A percentile compares a stretch with the other conserved stretches of the same genome.
phyloP scores from a whole-genome alignment of 2,329 filamentous ascomycete species.

The Emmonsiellopsis sp. region DNA sequence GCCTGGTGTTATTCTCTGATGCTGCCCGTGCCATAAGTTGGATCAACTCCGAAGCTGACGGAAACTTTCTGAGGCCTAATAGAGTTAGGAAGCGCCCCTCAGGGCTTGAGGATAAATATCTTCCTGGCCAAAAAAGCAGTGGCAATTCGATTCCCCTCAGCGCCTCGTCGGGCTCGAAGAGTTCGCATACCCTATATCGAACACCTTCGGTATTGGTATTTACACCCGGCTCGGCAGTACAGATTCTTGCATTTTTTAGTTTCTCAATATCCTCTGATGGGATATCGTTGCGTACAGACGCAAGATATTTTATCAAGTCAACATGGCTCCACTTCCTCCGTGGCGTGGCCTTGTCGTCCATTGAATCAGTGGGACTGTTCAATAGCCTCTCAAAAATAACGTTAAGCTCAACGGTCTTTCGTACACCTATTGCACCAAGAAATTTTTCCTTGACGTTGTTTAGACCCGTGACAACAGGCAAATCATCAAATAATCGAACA shows the following conservation, averaged over 20 bases:
- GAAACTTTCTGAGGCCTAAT: constrained; percentile 65
- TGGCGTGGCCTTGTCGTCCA: constrained; percentile 37
- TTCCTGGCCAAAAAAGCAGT: constrained; percentile 73
- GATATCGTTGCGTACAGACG: constrained; percentile 84
- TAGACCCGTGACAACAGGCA: constrained; percentile 70
- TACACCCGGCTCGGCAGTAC: constrained; percentile 59
- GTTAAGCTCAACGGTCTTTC: constrained; percentile 89
- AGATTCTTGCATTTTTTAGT: constrained; percentile 68
- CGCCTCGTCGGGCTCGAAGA: constrained; percentile 69
- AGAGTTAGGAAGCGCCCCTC: constrained; percentile 67
- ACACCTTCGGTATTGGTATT: constrained; percentile 49
- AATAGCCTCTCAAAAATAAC: constrained; percentile 87
- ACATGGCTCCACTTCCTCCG: constrained; percentile 73
- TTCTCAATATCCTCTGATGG: constrained; percentile 71
- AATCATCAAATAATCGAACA: constrained; percentile 91
- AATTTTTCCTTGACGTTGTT: constrained; percentile 86
- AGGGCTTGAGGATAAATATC: constrained; percentile 52
- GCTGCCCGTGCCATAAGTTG: constrained; percentile 62
- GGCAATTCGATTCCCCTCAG: constrained; percentile 64
- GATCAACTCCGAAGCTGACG: constrained; percentile 64
- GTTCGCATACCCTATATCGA: constrained; percentile 62
- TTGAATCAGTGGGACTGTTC: constrained; percentile 44
- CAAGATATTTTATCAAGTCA: constrained; percentile 87
- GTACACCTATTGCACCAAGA: constrained; percentile 69
- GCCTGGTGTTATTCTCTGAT: constrained; percentile 40